phyloP scores from a whole-genome alignment of 2,329 filamentous ascomycete species.

The Aspergillus pseudoviridinutans region DNA sequence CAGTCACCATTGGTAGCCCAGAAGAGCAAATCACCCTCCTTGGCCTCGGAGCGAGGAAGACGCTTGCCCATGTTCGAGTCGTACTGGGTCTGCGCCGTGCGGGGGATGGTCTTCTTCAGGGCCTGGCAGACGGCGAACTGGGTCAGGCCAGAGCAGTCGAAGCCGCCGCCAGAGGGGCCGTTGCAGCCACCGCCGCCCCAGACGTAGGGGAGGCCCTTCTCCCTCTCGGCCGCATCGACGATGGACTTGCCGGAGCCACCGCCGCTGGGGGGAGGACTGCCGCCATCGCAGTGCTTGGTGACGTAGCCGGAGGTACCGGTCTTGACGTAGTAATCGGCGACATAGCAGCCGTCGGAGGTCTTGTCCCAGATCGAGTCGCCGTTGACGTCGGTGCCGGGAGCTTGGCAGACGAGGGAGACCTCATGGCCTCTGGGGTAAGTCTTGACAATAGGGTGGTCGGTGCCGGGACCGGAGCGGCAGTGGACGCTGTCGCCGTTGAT shows the following conservation, averaged over 20 bases:
- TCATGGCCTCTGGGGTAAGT: constrained; percentile 10
- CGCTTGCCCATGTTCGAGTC: constrained; percentile 17
- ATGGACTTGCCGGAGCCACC: constrained; percentile 10
- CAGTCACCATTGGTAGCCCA: constrained; percentile 20
- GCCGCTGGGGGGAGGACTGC: background rate
- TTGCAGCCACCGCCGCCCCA: constrained; percentile 23
- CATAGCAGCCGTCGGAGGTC: constrained; percentile 17
- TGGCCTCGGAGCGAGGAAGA: constrained; percentile 14
- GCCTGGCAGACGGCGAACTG: constrained; percentile 23
- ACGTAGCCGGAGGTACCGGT: constrained; percentile 13
- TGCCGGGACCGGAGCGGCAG: constrained; percentile 18
- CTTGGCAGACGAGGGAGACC: constrained; percentile 13
- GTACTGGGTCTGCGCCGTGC: constrained; percentile 23
- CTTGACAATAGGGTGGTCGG: constrained; percentile 13
- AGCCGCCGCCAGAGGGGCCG: constrained; percentile 19
- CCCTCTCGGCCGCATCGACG: constrained; percentile 17
- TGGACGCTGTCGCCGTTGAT: constrained; percentile 8
- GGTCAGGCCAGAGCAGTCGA: constrained; percentile 25
- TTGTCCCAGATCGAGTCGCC: constrained; percentile 18
- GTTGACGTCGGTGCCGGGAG: constrained; percentile 5
- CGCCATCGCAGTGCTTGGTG: constrained; percentile 9
- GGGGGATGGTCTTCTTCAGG: constrained; percentile 18
- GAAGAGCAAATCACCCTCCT: constrained; percentile 23
- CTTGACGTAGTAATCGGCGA: constrained; percentile 17
- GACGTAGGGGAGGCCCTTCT: constrained; percentile 24